Conservation (phyloP, 257 asterid genomes). For the Plectranthus barbatus region DNA sequence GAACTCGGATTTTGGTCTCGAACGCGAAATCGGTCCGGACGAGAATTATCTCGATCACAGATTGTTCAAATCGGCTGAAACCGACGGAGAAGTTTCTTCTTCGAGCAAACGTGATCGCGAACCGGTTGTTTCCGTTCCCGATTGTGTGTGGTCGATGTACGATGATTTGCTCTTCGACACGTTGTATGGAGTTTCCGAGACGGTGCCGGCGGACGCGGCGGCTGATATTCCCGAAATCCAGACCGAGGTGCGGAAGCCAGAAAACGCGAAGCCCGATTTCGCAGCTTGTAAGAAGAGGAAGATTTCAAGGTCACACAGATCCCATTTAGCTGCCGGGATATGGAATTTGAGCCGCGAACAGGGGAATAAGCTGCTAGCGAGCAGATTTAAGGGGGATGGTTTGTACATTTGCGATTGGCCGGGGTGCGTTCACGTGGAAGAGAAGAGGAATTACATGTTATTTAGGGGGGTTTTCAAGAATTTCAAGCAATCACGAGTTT, state of each 20-base stretch:
- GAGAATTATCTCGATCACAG: constrained; percentile 23
- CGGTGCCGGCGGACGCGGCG: constrained; percentile 15
- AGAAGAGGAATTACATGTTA: constrained; percentile 85
- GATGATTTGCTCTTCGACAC: constrained; percentile 78
- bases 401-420: constrained; percentile 90
- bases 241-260: constrained; percentile 12
- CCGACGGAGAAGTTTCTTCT: constrained; percentile 16
- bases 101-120: constrained; percentile 27
- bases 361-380: constrained; percentile 74
- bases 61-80: constrained; percentile 9
- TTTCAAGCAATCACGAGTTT: constrained; percentile 82
- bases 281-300: constrained; percentile 36
- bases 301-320: constrained; percentile 30
- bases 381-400: constrained; percentile 74
- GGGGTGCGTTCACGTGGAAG: constrained; percentile 74
- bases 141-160: constrained; percentile 70
- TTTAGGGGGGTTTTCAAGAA: constrained; percentile 81
- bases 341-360: constrained; percentile 87
- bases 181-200: constrained; percentile 48
- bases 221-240: constrained; percentile 18
- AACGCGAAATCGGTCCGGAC: constrained; percentile 83
- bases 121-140: constrained; percentile 20
- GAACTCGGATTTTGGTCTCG: constrained; percentile 87
- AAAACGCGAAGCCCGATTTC: background rate
- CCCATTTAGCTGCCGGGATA: constrained; percentile 62